Evolutionary conservation across 169 alveolate genomes (phyloP).

Genomic region (Plasmodium falciparum): DNA sequence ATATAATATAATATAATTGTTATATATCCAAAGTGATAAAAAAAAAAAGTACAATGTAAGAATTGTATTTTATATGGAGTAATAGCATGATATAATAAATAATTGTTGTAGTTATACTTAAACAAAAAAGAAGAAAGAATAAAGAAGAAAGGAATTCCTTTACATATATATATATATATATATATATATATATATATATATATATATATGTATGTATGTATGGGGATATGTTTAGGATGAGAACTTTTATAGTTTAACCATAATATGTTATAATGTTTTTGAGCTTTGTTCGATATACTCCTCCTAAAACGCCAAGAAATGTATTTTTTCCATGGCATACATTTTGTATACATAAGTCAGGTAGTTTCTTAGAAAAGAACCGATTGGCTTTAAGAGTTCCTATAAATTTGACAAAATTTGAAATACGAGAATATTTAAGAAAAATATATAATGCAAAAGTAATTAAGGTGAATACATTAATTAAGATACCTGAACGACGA

Average conservation of each 20-base stretch:
- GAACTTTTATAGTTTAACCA: not conserved
- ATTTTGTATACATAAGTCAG: conserved; percentile 87
- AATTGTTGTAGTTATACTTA: no score
- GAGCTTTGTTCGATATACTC: conserved; percentile 51
- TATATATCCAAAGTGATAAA: no score
- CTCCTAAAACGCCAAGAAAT: conserved; percentile 83
- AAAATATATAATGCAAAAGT: conserved; percentile 89
- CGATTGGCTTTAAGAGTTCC: conserved; percentile 91
- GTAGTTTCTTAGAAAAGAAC: conserved; percentile 88
- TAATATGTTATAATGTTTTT: conserved; percentile 36
- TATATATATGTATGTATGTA: not conserved
- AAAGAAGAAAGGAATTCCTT: no score
- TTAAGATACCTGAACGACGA: conserved; percentile 86
- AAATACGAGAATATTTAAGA: conserved; percentile 90
- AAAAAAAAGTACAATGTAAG: no score
- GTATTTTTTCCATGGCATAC: conserved; percentile 92
- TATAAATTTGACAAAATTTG: conserved; percentile 89
- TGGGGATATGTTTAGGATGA: not conserved
- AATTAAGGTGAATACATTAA: conserved; percentile 88
- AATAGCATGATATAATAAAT: no score
- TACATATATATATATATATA: not conserved
- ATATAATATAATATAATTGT: no score
- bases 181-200: conserved; percentile 2
- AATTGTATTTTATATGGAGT: no score
- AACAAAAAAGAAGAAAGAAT: no score